Percentiles rank a stretch among this genome's conserved stretches.
Evolutionary conservation across 768 basidiomycete genomes (phyloP).

Genomic region (Lactarius pseudohatsudake): DNA sequence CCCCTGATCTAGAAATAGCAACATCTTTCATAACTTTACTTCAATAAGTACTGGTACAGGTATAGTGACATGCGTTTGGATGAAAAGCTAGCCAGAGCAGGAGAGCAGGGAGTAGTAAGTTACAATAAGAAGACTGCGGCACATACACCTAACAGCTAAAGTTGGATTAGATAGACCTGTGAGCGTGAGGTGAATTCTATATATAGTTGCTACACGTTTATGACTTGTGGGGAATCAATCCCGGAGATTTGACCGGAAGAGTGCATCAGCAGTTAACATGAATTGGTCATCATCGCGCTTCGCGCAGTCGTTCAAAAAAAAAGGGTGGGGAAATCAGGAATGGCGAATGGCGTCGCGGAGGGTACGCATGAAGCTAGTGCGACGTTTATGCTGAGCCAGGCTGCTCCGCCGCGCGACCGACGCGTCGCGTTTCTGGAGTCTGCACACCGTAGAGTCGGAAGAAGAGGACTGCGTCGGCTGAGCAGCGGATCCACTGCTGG

Average conservation of each 20-base stretch:
- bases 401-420: slow-evolving; percentile 9
- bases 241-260: neutral
- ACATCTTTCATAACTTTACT: neutral
- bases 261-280: neutral
- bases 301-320: neutral
- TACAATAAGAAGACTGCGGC: slow-evolving; percentile 5
- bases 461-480: neutral
- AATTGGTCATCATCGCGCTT: slow-evolving; percentile 4
- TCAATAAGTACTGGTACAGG: slow-evolving; percentile 10
- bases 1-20: neutral
- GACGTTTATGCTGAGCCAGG: slow-evolving; percentile 10
- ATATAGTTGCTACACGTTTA: slow-evolving; percentile 8
- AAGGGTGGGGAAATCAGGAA: slow-evolving; percentile 4
- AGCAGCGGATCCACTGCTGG: neutral
- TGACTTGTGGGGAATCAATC: neutral
- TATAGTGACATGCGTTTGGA: neutral
- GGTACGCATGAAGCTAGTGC: slow-evolving; percentile 15
- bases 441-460: slow-evolving; percentile 2
- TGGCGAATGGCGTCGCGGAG: slow-evolving; percentile 13
- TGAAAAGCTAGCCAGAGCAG: neutral
- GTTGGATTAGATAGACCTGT: neutral
- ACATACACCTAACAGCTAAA: neutral
- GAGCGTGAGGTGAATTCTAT: neutral
- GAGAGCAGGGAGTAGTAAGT: neutral
- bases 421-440: slow-evolving; percentile 12